Evolutionary conservation across 371 early-diverging fungal species (phyloP), one percentile per base, ranked within the genome.

Genomic region (Apophysomyces variabilis): DNA sequence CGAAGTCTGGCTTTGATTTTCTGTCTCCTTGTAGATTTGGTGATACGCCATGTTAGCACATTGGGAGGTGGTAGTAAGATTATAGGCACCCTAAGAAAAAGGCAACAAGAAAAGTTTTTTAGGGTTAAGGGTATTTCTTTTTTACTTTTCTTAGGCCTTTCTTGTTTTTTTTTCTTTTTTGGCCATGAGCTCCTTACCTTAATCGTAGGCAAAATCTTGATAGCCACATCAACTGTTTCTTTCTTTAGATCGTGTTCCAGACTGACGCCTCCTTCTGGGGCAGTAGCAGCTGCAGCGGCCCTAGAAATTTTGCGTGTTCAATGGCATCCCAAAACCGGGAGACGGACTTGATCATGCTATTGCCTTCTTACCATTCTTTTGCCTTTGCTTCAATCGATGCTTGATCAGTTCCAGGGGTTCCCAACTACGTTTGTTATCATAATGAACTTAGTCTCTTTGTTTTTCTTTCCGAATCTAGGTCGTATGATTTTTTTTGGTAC

Each of bases 161-260:
- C 26, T 26, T 26, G 26, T 26, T 26, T 3, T 26, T 26, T 3
- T 26, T 26, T 26, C 3, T 26, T 26, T 26, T 26, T 26, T 26
- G 32, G 32, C n/a, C n/a, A 3, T n/a, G 47, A 26, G 9, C 21
- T 16, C 21, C 54, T 50, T 21, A 50, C 54, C 57, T 65, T 66
- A 18, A 72, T 36, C 4, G 66, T 44, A 47, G 79, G 82, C 35
- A 76, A 46, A 74, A 83, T 66, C 38, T 74, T 45, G 74, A 89
- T 82, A 57, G 89, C 71, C 60, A 77, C 65, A 69, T 83, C 62
- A 61, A 82, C 79, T 5, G 77, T 71, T 44, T 64, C 69, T 39
- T 68, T 66, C 57, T 71, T 73, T 21, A 77, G 72, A 57, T 82
- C 82, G 61, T 82, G 82, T 57, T 82, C 72, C 45, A 82, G 68